Percentiles rank a stretch among this genome's conserved stretches.
phyloP scores from a whole-genome alignment of 1,284 basidiomycete species.

The Volvariella volvacea region DNA sequence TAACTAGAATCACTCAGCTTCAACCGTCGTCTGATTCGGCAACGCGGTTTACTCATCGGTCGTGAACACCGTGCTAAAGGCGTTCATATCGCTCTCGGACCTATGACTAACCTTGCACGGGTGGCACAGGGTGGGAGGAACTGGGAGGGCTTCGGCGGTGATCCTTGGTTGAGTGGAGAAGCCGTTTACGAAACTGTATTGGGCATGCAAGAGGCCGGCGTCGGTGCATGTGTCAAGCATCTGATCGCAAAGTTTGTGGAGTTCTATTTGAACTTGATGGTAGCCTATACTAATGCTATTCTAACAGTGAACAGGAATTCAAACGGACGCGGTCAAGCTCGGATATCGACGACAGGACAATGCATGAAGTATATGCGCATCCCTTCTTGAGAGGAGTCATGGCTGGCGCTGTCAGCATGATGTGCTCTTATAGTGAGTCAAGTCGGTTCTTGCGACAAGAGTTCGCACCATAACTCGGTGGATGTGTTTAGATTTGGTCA shows the following conservation, averaged over 20 bases:
- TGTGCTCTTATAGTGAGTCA: constrained; percentile 59
- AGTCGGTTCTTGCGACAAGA: not conserved
- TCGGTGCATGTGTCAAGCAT: constrained; percentile 78
- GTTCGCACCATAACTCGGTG: not conserved
- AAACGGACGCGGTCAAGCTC: constrained; percentile 47
- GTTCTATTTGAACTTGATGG: too few species aligned
- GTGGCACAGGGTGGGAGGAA: constrained; percentile 66
- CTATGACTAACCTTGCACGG: constrained; percentile 71
- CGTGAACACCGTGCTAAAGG: constrained; percentile 77
- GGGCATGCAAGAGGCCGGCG: constrained; percentile 68
- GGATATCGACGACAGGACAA: constrained; percentile 72
- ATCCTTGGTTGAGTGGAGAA: constrained; percentile 71
- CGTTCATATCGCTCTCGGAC: constrained; percentile 61
- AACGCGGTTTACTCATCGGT: constrained; percentile 72
- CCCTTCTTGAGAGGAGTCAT: constrained; percentile 73
- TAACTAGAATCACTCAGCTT: constrained; percentile 27
- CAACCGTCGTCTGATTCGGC: constrained; percentile 60
- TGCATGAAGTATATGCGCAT: constrained; percentile 69
- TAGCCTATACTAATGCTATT: not conserved
- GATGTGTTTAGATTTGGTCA: constrained; percentile 45
- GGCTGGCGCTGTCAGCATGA: constrained; percentile 70
- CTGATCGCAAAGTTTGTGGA: constrained; percentile 59
- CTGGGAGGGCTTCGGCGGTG: constrained; percentile 82
- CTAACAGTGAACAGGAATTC: constrained; percentile 66
- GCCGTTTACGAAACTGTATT: constrained; percentile 69